Evolutionary conservation across 768 basidiomycete species (phyloP), one percentile per base, ranked within the genome.

Genomic region (Amyloporia xantha): DNA sequence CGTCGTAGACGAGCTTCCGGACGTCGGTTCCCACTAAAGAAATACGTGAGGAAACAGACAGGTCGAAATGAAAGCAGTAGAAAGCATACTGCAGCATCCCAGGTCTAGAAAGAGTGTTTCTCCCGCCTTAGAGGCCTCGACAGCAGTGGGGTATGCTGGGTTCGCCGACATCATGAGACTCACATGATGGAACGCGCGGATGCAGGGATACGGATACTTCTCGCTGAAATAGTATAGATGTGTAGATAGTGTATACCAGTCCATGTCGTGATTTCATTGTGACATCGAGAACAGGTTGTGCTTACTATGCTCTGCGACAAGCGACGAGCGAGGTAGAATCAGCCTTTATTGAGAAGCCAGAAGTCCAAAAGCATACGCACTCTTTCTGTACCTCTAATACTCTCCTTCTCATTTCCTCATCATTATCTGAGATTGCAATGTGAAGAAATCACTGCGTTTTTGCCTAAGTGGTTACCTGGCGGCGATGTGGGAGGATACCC

Each of bases 11-110:
- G n/a, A 65, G 54, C 41, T 66, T 66, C n/a, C 65, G 58, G 10
- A 65, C 61, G 42, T 68, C 66, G 0, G 59, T 64, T 0, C 66
- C 66, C 63, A 68, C 66, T 68, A 44, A 2, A n/a, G n/a, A 3
- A 13, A 11, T 15, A 36, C n/a, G 41, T 26, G 19, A 12, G 5
- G 28, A n/a, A 3, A 28, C 12, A 21, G 5, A 11, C 11, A 13
- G 12, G 19, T 5, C 11, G 12, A 43, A 23, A 17, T 24, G 41
- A 9, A 12, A 27, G 13, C 43, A 23, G 7, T 7, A 40, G n/a
- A 12, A 12, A 59, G n/a, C 67, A 13, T 44, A 67, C 66, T 67
- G 54, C 61, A 62, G 52, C 67, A 68, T 4, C 67, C 66, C 11
- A 68, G 37, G 41, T 68, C 66, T 3, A 68, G 49, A 51, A 67